phyloP scores from a whole-genome alignment of 306 rosid genomes.

The Begonia fuchsioides region DNA sequence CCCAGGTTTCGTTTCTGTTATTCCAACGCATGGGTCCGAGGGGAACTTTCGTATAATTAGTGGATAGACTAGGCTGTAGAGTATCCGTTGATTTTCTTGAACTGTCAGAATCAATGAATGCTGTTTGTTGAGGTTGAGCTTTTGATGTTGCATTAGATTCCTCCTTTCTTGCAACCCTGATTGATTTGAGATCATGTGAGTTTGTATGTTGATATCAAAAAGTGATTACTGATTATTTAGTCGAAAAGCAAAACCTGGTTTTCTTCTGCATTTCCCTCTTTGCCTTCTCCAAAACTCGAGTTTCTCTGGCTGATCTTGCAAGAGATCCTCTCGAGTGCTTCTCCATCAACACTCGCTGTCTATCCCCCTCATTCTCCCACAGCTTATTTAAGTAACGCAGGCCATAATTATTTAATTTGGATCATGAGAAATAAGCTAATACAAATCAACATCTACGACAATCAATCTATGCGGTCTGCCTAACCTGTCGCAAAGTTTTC shows the following conservation, averaged over 20 bases:
- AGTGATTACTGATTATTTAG: not conserved
- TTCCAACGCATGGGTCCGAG: no score
- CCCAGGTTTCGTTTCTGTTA: no score
- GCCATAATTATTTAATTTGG: not conserved
- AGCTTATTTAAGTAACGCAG: conserved; percentile 22
- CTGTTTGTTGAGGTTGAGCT: no score
- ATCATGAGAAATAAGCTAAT: no score
- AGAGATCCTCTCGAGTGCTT: conserved; percentile 66
- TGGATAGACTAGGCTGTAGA: conserved; percentile 4
- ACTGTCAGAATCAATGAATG: no score
- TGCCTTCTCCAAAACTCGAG: conserved; percentile 45
- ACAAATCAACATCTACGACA: no score
- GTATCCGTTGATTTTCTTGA: not conserved
- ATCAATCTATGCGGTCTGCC: no score
- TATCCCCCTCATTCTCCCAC: conserved; percentile 64
- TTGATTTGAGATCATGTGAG: not conserved
- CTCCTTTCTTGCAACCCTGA: conserved; percentile 44
- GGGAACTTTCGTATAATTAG: not conserved
- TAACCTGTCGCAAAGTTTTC: conserved; percentile 86
- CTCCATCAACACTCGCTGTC: conserved; percentile 50
- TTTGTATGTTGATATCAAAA: conserved; percentile 3
- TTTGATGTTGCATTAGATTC: conserved; percentile 10
- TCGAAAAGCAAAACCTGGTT: conserved; percentile 27
- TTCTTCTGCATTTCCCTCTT: conserved; percentile 20
- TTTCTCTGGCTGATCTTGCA: conserved; percentile 64